These are phyloP conservation scores for Phytophthora litchii DNA, from an alignment of 352 stramenopile species.

Conservation along the genomic window DNA sequence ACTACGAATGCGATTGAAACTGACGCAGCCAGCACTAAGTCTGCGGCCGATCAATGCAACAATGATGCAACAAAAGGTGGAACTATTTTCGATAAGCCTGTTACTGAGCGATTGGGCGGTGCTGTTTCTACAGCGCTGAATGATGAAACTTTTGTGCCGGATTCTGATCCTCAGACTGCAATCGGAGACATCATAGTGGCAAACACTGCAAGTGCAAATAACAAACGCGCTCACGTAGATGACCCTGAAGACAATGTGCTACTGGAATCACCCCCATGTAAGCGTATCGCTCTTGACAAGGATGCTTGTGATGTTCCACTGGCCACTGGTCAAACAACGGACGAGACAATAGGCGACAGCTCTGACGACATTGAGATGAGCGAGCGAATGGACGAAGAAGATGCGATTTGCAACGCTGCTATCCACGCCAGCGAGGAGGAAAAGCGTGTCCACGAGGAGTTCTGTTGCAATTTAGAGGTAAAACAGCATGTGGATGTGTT, in stretches of 20 bases:
- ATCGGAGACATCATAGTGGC: not conserved
- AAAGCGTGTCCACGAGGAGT: constrained; percentile 32
- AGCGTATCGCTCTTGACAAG: constrained; percentile 25
- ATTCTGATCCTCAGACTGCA: not conserved
- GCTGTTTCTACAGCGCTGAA: not conserved
- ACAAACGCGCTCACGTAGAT: constrained; percentile 30
- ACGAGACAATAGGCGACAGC: constrained; percentile 37
- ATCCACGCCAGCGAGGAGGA: constrained; percentile 21
- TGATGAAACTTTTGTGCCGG: not conserved
- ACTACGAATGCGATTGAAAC: constrained; percentile 1
- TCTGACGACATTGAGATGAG: constrained; percentile 44
- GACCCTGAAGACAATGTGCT: constrained; percentile 1
- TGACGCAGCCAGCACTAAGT: not conserved
- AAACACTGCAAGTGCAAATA: constrained; percentile 1
- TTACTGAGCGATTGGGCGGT: not conserved
- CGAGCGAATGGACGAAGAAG: constrained; percentile 24
- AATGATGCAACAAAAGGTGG: not conserved
- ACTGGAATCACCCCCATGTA: constrained; percentile 12
- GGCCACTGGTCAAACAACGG: constrained; percentile 23
- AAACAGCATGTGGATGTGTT: constrained; percentile 68
- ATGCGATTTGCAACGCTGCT: constrained; percentile 18
- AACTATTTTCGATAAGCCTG: constrained; percentile 1
- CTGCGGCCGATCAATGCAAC: not conserved
- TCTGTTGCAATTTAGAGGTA: constrained; percentile 34
- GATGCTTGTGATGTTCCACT: constrained; percentile 5